A percentile compares a stretch with the other conserved stretches of the same genome.
phyloP scores from a whole-genome alignment of 495 filamentous ascomycete species.

The Xylaria curta region DNA sequence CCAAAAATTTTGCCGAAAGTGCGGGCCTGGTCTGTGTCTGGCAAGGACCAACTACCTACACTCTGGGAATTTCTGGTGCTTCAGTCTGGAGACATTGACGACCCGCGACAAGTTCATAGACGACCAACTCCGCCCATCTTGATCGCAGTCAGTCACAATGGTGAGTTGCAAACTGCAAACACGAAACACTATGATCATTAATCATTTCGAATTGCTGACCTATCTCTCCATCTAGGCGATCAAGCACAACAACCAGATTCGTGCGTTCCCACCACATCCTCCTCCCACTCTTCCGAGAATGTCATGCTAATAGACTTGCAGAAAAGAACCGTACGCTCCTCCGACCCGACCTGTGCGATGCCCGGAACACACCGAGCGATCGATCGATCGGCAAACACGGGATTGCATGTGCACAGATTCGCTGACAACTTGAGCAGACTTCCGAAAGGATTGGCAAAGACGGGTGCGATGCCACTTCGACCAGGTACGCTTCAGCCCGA shows the following conservation, averaged over 20 bases:
- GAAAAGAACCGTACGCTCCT: conserved; percentile 80
- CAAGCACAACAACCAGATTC: conserved; percentile 99
- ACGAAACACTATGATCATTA: not conserved
- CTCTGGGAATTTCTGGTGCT: conserved; percentile 41
- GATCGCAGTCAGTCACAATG: conserved; percentile 72
- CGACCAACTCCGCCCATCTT: conserved; percentile 45
- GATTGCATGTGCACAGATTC: conserved; percentile 24
- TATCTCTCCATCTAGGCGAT: conserved; percentile 70
- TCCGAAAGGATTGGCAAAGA: conserved; percentile 99
- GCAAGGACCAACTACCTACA: conserved; percentile 24
- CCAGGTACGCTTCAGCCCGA: conserved; percentile 76
- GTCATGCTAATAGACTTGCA: conserved; percentile 14
- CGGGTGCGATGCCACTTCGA: conserved; percentile 98
- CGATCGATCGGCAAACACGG: conserved; percentile 35
- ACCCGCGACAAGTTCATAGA: conserved; percentile 33
- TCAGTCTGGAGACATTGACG: conserved; percentile 42
- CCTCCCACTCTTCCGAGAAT: not conserved
- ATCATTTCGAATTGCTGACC: conserved; percentile 40
- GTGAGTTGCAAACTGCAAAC: conserved; percentile 49
- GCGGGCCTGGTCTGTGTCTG: conserved; percentile 34
- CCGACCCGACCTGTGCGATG: conserved; percentile 30
- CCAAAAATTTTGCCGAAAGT: conserved; percentile 55
- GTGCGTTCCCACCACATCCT: conserved; percentile 9
- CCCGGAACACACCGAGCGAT: conserved; percentile 24
- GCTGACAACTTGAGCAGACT: conserved; percentile 64